These are phyloP conservation scores for Epichloe bromicola DNA, from an alignment of 2,329 filamentous ascomycete genomes.

Conservation along the genomic window DNA sequence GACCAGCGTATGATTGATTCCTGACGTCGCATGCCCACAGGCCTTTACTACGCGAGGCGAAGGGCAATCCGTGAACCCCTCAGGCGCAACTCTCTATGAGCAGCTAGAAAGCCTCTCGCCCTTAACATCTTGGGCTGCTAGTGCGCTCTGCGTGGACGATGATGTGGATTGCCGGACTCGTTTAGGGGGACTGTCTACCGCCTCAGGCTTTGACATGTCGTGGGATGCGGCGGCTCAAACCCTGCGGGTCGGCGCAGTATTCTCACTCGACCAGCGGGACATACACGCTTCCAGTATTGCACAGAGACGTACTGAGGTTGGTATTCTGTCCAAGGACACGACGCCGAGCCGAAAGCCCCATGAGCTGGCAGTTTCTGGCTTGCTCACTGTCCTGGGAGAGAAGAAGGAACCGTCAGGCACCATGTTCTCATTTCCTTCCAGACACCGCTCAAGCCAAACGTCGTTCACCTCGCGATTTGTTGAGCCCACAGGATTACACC, in stretches of 20 bases:
- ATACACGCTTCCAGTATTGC: slow-evolving; percentile 28
- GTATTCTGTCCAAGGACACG: slow-evolving; percentile 56
- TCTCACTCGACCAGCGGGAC: slow-evolving; percentile 34
- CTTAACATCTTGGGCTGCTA: slow-evolving; percentile 40
- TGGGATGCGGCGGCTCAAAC: slow-evolving; percentile 56
- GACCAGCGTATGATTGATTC: not conserved
- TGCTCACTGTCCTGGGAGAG: slow-evolving; percentile 66
- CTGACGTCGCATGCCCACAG: slow-evolving; percentile 21
- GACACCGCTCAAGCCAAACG: slow-evolving; percentile 49
- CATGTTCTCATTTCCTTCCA: slow-evolving; percentile 71
- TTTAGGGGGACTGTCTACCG: slow-evolving; percentile 31
- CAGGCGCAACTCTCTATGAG: slow-evolving; percentile 42
- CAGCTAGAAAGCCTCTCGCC: slow-evolving; percentile 42
- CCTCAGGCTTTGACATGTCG: slow-evolving; percentile 61
- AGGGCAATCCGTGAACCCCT: not conserved
- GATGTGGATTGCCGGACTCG: slow-evolving; percentile 37
- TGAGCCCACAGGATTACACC: slow-evolving; percentile 71
- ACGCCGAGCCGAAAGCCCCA: slow-evolving; percentile 48
- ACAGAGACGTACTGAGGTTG: slow-evolving; percentile 59
- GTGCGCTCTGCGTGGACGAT: slow-evolving; percentile 35
- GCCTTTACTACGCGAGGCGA: slow-evolving; percentile 46
- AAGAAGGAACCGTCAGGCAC: slow-evolving; percentile 59
- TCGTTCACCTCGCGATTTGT: slow-evolving; percentile 53
- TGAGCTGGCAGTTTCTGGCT: slow-evolving; percentile 66
- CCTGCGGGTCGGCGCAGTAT: slow-evolving; percentile 52